phyloP scores from a whole-genome alignment of 768 basidiomycete genomes.

The Neoboletus magnificus region DNA sequence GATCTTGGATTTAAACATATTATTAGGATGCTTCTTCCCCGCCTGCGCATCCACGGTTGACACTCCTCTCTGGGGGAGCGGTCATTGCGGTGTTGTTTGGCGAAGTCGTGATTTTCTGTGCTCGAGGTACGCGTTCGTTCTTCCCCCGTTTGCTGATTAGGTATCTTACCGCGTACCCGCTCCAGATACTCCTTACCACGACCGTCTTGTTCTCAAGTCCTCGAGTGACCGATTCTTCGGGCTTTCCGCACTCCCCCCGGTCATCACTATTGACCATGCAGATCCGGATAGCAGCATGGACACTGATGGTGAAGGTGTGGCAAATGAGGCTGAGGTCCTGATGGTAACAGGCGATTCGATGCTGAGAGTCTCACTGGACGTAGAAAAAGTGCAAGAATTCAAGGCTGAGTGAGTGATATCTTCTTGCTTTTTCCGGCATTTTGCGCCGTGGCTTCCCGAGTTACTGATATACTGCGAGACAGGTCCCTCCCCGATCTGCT shows the following conservation, averaged over 20 bases:
- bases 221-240: slow-evolving; percentile 68
- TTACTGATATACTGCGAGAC: slow-evolving; percentile 37
- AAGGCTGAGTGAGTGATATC: slow-evolving; percentile 53
- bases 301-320: slow-evolving; percentile 2
- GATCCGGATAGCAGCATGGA: slow-evolving; percentile 12
- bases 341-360: slow-evolving; percentile 62
- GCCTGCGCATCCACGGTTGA: slow-evolving; percentile 69
- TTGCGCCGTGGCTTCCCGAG: not conserved
- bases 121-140: slow-evolving; percentile 45
- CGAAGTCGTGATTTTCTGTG: slow-evolving; percentile 70
- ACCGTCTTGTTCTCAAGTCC: slow-evolving; percentile 71
- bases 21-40: slow-evolving; percentile 62
- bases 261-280: slow-evolving; percentile 20
- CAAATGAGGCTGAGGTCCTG: slow-evolving; percentile 20
- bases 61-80: slow-evolving; percentile 55
- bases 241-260: slow-evolving; percentile 46
- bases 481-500: slow-evolving; percentile 62
- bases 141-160: not conserved
- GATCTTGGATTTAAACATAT: not conserved
- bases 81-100: slow-evolving; percentile 67
- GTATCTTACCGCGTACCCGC: not conserved
- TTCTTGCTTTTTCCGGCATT: not conserved
- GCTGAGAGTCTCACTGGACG: slow-evolving; percentile 62
- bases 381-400: slow-evolving; percentile 59
- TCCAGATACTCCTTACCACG: slow-evolving; percentile 65